Conservation (phyloP, 2,329 filamentous ascomycete genomes). For the Aciculosporium take region DNA sequence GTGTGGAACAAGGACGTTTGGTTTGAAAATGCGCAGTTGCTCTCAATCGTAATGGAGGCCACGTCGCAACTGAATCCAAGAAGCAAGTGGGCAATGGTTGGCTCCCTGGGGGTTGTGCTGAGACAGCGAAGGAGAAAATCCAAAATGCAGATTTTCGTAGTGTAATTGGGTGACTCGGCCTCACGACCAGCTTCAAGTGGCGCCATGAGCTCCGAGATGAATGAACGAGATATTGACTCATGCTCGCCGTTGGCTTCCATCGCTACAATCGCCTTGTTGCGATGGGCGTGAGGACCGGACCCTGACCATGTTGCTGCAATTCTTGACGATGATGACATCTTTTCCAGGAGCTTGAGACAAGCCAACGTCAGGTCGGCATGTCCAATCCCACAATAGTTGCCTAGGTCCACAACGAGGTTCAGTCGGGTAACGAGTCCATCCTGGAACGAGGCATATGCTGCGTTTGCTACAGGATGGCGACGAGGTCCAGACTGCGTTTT, state of each 20-base stretch:
- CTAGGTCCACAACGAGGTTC: conserved; percentile 64
- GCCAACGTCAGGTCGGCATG: conserved; percentile 68
- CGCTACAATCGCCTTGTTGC: conserved; percentile 79
- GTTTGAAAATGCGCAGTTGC: conserved; percentile 55
- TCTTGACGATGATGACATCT: conserved; percentile 70
- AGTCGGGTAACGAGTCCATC: conserved; percentile 78
- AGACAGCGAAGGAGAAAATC: conserved; percentile 77
- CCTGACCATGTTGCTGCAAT: conserved; percentile 57
- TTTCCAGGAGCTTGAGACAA: conserved; percentile 71
- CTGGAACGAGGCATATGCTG: conserved; percentile 76
- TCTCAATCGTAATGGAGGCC: conserved; percentile 52
- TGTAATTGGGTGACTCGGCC: conserved; percentile 55
- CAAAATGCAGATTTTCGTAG: conserved; percentile 71
- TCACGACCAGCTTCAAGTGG: conserved; percentile 61
- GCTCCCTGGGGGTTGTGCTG: conserved; percentile 56
- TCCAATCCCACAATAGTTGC: conserved; percentile 72
- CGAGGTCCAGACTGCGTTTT: conserved; percentile 49
- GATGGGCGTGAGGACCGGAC: conserved; percentile 45
- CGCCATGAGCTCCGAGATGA: conserved; percentile 54
- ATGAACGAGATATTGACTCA: conserved; percentile 61
- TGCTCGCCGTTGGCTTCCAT: conserved; percentile 70
- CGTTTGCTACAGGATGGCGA: conserved; percentile 45
- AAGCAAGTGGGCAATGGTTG: conserved; percentile 79
- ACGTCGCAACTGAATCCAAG: conserved; percentile 74
- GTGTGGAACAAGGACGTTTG: conserved; percentile 71